phyloP scores from a whole-genome alignment of 2,329 filamentous ascomycete genomes.

The Trichoderma atroviride region DNA sequence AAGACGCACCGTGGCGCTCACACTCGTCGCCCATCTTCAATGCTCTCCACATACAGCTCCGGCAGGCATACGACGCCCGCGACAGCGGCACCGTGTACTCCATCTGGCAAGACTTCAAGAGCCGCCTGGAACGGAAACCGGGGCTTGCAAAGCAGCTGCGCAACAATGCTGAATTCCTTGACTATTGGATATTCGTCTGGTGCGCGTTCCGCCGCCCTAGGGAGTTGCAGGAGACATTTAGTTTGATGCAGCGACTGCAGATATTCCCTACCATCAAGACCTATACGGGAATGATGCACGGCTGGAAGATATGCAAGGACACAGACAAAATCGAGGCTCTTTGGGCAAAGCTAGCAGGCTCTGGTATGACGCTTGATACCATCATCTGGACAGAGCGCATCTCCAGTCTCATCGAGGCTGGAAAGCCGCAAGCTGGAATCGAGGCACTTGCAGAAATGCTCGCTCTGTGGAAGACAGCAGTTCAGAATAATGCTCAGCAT shows the following conservation, averaged over 20 bases:
- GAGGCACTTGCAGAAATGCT: constrained; percentile 68
- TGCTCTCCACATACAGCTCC: constrained; percentile 37
- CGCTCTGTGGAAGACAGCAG: constrained; percentile 55
- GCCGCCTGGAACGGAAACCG: constrained; percentile 32
- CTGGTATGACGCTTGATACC: constrained; percentile 63
- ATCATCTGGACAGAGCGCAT: constrained; percentile 72
- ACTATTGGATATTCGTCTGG: constrained; percentile 47
- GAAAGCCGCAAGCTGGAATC: constrained; percentile 59
- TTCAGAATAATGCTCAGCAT: constrained; percentile 34
- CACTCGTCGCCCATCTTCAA: constrained; percentile 20
- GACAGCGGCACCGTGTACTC: constrained; percentile 36
- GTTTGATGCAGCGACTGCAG: constrained; percentile 50
- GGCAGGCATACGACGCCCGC: constrained; percentile 36
- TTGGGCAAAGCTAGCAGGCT: constrained; percentile 65
- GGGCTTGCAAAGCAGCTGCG: constrained; percentile 37
- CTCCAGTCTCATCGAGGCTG: constrained; percentile 62
- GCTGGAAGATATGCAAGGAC: constrained; percentile 65
- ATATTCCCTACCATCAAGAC: constrained; percentile 64
- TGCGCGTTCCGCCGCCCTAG: constrained; percentile 39
- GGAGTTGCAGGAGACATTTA: constrained; percentile 43
- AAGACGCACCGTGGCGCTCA: constrained; percentile 33
- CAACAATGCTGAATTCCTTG: constrained; percentile 41
- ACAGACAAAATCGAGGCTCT: constrained; percentile 62
- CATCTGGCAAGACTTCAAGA: constrained; percentile 41
- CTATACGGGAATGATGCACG: constrained; percentile 74